Evolutionary conservation across 768 basidiomycete genomes (phyloP).

Genomic region (Leccinum obscurum): DNA sequence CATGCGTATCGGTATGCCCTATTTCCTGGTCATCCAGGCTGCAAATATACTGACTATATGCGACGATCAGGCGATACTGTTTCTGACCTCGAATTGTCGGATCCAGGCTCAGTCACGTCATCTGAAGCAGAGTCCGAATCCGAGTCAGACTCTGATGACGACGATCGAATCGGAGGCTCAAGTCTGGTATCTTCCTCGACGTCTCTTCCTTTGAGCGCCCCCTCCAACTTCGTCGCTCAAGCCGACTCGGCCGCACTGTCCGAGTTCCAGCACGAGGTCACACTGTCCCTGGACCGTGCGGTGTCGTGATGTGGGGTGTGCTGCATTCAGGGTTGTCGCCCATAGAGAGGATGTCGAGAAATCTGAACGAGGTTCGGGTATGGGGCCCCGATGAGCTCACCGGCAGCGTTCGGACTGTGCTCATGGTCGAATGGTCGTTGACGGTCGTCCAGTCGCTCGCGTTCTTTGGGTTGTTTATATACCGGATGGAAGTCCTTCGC

Average conservation of each 20-base stretch:
- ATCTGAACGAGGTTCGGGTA: slow-evolving; percentile 36
- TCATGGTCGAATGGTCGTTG: slow-evolving; percentile 31
- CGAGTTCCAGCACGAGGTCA: slow-evolving; percentile 77
- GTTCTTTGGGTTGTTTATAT: slow-evolving; percentile 58
- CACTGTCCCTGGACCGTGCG: slow-evolving; percentile 87
- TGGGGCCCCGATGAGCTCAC: slow-evolving; percentile 20
- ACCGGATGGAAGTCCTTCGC: slow-evolving; percentile 41
- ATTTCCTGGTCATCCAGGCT: neutral
- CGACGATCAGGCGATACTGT: slow-evolving; percentile 49
- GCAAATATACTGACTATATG: slow-evolving; percentile 4
- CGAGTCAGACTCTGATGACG: slow-evolving; percentile 42
- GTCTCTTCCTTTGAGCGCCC: slow-evolving; percentile 43
- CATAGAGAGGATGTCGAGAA: slow-evolving; percentile 48
- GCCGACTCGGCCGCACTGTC: slow-evolving; percentile 48
- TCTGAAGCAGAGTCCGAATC: slow-evolving; percentile 45
- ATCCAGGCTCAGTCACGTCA: slow-evolving; percentile 58
- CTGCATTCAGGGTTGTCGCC: slow-evolving; percentile 37
- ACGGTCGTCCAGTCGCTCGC: slow-evolving; percentile 35
- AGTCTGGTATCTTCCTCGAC: slow-evolving; percentile 47
- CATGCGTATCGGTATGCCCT: slow-evolving; percentile 66
- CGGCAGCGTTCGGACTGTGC: slow-evolving; percentile 37
- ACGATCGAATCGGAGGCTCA: slow-evolving; percentile 38
- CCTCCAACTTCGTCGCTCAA: slow-evolving; percentile 40
- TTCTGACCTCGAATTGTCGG: slow-evolving; percentile 62
- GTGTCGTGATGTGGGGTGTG: slow-evolving; percentile 39